Percentiles rank a stretch among this genome's conserved stretches.
phyloP scores from a whole-genome alignment of 495 filamentous ascomycete species.

The Penicillium simplicissimum region DNA sequence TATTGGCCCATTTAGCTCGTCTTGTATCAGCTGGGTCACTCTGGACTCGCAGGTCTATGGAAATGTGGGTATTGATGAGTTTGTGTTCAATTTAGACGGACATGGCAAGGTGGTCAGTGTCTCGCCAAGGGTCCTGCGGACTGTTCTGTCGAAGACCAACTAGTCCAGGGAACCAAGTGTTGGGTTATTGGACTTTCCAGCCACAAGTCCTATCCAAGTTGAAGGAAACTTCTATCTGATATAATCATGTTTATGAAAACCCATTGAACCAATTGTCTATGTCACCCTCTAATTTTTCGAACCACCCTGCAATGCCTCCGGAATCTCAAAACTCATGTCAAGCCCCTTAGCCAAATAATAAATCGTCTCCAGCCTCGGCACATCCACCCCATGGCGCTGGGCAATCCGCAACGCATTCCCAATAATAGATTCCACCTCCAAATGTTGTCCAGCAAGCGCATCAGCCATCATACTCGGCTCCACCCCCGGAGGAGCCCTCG shows the following conservation, averaged over 20 bases:
- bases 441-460: background rate
- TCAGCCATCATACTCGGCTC: slow-evolving; percentile 3
- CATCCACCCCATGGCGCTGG: slow-evolving; percentile 1
- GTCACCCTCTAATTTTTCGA: background rate
- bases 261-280: background rate
- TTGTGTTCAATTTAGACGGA: slow-evolving; percentile 38
- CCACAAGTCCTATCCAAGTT: background rate
- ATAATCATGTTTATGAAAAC: background rate
- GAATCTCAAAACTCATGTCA: slow-evolving; percentile 1
- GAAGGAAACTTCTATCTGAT: background rate
- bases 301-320: background rate
- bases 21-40: slow-evolving; percentile 29
- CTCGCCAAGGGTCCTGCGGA: slow-evolving; percentile 30
- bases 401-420: background rate
- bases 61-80: slow-evolving; percentile 39
- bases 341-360: slow-evolving; percentile 1
- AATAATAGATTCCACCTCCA: slow-evolving; percentile 1
- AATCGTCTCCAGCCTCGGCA: background rate
- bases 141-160: slow-evolving; percentile 11
- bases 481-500: background rate
- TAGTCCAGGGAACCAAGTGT: background rate
- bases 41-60: slow-evolving; percentile 36
- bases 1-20: slow-evolving; percentile 22
- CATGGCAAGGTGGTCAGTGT: slow-evolving; percentile 31
- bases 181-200: background rate